Base-by-base conservation (phyloP, 2,329 filamentous ascomycete genomes). In the Chaetomiaceae sp. region DNA sequence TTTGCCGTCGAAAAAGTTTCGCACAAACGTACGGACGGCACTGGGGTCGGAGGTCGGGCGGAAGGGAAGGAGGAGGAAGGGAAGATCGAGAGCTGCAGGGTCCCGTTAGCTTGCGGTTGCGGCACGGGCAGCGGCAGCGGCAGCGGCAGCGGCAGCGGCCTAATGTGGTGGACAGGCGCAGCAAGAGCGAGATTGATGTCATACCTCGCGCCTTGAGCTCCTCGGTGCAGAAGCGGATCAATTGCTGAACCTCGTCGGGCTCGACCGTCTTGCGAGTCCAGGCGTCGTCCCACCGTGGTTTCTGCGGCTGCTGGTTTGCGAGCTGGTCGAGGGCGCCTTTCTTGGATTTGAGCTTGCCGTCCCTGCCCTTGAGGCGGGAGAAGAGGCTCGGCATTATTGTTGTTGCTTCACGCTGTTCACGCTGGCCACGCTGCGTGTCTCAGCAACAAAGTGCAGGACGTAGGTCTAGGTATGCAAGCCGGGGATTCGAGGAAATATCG, bases 151-250 rank as follows among this genome's bases (percentile, higher is more conserved):
- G 44, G 39, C 30, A 30, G 37, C 41, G 50, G 31, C 42, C 38
- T 48, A 39, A 31, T 34, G 48, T 38, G 42, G 33, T 57, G 34
- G 62, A 58, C 59, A 61, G 57, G 56, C 54, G 58, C 62, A 58
- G 60, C 55, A 59, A 51, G 53, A 48, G 54, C 51, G 46, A 53
- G 45, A 55, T 57, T 58, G 60, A 58, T 57, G 54, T 70, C 81
- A 62, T 82, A 96, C 92, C 92, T 87, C 91, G 82, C 54, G 87
- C 86, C 73, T 97, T 99, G 68, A 99, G 81, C 73, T 99, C 93
- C 50, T 84, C 78, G 10, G 91, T 95, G 72, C 90, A 96, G 59
- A 84, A 82, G 65, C 84, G 81, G 45, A 97, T 76, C 56, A 99
- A 73, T 65, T 96, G 90, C 63, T 91, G 85, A 42, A 99, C 84